Evolutionary conservation across 345 rosid genomes (phyloP).

Genomic region (Litchi chinensis): DNA sequence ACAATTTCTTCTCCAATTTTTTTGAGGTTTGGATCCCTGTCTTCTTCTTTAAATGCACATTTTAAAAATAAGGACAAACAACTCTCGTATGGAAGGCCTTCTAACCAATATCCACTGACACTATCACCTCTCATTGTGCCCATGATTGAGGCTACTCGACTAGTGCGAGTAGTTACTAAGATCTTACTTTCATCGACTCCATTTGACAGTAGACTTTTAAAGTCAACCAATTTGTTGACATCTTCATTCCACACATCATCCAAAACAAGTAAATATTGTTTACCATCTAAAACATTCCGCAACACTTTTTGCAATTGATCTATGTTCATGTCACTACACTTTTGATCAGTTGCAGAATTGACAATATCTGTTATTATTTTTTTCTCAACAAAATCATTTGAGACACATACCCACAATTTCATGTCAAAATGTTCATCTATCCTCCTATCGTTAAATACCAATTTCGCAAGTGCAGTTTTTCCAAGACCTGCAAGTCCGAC

Average conservation of each 20-base stretch:
- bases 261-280: constrained; percentile 14
- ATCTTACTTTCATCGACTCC: constrained; percentile 13
- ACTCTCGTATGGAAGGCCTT: background rate
- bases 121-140: background rate
- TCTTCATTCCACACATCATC: constrained; percentile 21
- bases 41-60: constrained; percentile 1
- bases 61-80: background rate
- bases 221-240: background rate
- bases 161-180: constrained; percentile 18
- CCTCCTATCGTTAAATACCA: constrained; percentile 25
- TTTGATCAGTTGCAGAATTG: background rate
- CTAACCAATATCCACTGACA: background rate
- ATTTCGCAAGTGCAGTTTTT: constrained; percentile 29
- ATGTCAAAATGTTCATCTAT: constrained; percentile 12
- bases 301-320: constrained; percentile 19
- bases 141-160: constrained; percentile 2
- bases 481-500: constrained; percentile 23
- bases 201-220: background rate
- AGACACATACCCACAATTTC: constrained; percentile 24
- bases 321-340: background rate
- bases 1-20: constrained; percentile 8
- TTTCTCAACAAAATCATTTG: background rate
- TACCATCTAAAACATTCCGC: background rate
- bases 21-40: background rate
- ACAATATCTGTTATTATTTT: background rate